Conservation (phyloP, 2,329 filamentous ascomycete genomes). For the Calonectria naviculata region DNA sequence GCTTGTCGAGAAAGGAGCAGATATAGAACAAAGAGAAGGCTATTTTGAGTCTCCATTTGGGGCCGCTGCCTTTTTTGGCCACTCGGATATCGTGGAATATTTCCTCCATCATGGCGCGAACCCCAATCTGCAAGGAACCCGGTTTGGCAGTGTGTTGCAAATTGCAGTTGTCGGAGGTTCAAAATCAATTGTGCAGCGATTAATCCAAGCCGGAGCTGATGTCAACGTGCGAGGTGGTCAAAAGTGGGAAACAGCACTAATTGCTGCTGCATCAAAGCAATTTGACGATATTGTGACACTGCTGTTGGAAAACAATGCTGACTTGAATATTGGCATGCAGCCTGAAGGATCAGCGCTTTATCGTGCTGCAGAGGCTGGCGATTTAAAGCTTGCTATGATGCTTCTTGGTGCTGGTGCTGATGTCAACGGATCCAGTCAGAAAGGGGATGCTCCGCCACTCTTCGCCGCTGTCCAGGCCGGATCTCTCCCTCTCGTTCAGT, state of each 20-base stretch:
- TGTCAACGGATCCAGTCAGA: background rate
- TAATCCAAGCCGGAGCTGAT: background rate
- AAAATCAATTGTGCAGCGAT: background rate
- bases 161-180: background rate
- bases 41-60: background rate
- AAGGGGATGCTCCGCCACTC: background rate
- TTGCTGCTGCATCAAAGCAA: background rate
- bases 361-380: background rate
- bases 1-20: background rate
- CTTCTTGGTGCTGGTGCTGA: background rate
- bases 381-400: background rate
- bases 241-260: background rate
- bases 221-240: background rate
- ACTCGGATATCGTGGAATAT: background rate
- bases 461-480: background rate
- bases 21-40: background rate
- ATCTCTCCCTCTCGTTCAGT: background rate
- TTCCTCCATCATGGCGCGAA: background rate
- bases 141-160: background rate
- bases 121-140: background rate
- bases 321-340: background rate
- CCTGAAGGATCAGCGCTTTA: background rate
- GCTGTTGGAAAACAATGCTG: background rate
- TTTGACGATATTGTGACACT: background rate
- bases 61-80: background rate